Evolutionary conservation across 352 stramenopile species (phyloP).

Genomic region (Pythium graminicola): DNA sequence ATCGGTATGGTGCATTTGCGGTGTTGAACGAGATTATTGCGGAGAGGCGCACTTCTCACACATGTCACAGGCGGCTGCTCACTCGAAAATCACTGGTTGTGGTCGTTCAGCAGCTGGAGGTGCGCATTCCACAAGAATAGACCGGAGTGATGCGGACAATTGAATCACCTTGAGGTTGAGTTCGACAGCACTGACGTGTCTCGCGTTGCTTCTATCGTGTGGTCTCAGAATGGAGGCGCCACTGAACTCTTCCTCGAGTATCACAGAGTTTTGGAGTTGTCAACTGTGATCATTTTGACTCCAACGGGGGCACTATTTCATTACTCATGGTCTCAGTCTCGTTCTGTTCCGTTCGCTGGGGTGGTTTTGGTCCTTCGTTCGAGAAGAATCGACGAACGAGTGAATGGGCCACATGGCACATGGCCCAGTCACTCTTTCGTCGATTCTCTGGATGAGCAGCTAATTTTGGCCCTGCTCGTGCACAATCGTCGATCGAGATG

Average conservation of each 20-base stretch:
- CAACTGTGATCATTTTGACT: background rate
- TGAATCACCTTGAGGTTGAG: too few relatives aligned
- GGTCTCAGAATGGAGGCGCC: too few relatives aligned
- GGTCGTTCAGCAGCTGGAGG: slow-evolving; percentile 11
- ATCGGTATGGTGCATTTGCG: slow-evolving; percentile 10
- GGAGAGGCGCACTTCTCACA: slow-evolving; percentile 12
- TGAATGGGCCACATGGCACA: slow-evolving; percentile 12
- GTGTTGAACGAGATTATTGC: slow-evolving; percentile 18
- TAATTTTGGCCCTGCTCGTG: slow-evolving; percentile 7
- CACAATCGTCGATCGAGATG: too few relatives aligned
- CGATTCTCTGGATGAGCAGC: background rate
- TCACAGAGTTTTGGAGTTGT: background rate
- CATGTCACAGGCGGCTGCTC: slow-evolving; percentile 8
- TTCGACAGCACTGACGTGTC: slow-evolving; percentile 1
- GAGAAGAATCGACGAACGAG: slow-evolving; percentile 23
- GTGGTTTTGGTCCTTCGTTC: slow-evolving; percentile 2
- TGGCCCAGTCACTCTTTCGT: too few relatives aligned
- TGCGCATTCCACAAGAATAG: background rate
- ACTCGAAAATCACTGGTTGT: slow-evolving; percentile 21
- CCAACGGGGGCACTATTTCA: background rate
- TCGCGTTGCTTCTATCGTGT: background rate
- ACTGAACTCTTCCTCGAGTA: too few relatives aligned
- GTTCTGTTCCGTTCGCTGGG: slow-evolving; percentile 13
- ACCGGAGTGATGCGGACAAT: background rate
- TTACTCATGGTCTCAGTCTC: slow-evolving; percentile 3